Evolutionary conservation across 2,329 filamentous ascomycete species (phyloP).

Genomic region (Xylaria polymorpha): DNA sequence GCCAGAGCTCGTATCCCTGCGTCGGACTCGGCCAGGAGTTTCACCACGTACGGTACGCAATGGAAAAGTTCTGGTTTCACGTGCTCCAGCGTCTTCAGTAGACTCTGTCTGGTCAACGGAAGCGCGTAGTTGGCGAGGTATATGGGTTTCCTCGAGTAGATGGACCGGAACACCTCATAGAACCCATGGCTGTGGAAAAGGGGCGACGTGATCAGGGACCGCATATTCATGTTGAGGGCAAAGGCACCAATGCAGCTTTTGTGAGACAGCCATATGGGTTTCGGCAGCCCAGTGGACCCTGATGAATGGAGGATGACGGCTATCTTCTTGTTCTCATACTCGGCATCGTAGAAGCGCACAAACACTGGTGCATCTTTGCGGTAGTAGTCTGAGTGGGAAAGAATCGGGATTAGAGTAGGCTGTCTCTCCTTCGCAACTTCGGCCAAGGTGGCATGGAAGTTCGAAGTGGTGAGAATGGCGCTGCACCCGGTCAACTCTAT

Average conservation of each 20-base stretch:
- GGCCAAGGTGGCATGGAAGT: slow-evolving; percentile 24
- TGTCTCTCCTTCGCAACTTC: slow-evolving; percentile 28
- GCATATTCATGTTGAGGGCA: slow-evolving; percentile 52
- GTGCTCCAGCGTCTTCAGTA: slow-evolving; percentile 55
- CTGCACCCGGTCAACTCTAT: slow-evolving; percentile 50
- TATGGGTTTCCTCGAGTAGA: slow-evolving; percentile 59
- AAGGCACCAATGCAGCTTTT: slow-evolving; percentile 39
- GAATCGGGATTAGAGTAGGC: slow-evolving; percentile 12
- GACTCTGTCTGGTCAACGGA: slow-evolving; percentile 59
- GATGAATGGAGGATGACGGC: slow-evolving; percentile 52
- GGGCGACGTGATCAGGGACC: slow-evolving; percentile 61
- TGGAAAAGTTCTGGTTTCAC: slow-evolving; percentile 62
- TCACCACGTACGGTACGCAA: slow-evolving; percentile 68
- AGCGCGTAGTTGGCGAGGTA: slow-evolving; percentile 61
- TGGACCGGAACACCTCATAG: slow-evolving; percentile 59
- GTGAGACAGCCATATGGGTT: slow-evolving; percentile 66
- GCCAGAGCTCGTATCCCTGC: slow-evolving; percentile 60
- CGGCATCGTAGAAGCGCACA: slow-evolving; percentile 29
- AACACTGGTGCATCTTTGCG: slow-evolving; percentile 31
- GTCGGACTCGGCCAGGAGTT: slow-evolving; percentile 65
- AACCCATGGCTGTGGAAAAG: slow-evolving; percentile 65
- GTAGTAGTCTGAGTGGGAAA: slow-evolving; percentile 30
- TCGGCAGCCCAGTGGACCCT: slow-evolving; percentile 66
- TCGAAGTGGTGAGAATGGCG: slow-evolving; percentile 46
- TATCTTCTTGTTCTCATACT: slow-evolving; percentile 38